Base-by-base conservation (phyloP, 164 flowering plant genomes). In the Vitis rupestris region DNA sequence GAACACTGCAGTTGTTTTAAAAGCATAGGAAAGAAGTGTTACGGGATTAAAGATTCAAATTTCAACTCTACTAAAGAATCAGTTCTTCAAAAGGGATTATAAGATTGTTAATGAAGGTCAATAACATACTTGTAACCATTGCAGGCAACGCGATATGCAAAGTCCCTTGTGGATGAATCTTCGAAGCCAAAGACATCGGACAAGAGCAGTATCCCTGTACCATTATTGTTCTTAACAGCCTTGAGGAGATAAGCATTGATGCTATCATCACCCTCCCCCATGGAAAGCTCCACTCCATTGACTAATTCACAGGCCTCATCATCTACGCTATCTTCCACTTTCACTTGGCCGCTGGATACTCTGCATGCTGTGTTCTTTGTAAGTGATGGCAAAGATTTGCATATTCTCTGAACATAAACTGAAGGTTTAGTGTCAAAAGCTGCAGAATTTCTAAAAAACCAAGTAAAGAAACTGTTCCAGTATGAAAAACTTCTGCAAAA, bases 81-180 rank as follows among this genome's bases (percentile, higher is more conserved):
- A 64, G 13, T 14, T 6, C 49, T 16, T 64, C 49, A 17, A 27
- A 6, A 49, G 55, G 55, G 13, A 17, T 62, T 3, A 63, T 48
- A 63, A 50, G 11, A 14, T 16, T 61, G 30, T 31, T 44, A 11
- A 8, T 60, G 2, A 49, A 30, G 37, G 10, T 49, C 13, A 63
- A 61, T 5, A 67, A 49, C 88, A 11, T 90, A 91, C 98, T 94
- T 94, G 93, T 87, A 94, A 57, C 98, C 96, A 75, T 83, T 92
- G 90, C 98, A 94, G 59, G 97, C 96, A 59, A 92, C 84, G 14
- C 92, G 93, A 78, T 94, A 94, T 3, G 96, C 97, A 74, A 94
- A 87, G 70, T 94, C 98, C 69, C 92, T 83, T 0, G 93, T 94
- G 67, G 88, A 73, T 6, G 96, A 80, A 81, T 92, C 92, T 69